Conservation (phyloP, 2,329 filamentous ascomycete species). For the Coniella lustricola region DNA sequence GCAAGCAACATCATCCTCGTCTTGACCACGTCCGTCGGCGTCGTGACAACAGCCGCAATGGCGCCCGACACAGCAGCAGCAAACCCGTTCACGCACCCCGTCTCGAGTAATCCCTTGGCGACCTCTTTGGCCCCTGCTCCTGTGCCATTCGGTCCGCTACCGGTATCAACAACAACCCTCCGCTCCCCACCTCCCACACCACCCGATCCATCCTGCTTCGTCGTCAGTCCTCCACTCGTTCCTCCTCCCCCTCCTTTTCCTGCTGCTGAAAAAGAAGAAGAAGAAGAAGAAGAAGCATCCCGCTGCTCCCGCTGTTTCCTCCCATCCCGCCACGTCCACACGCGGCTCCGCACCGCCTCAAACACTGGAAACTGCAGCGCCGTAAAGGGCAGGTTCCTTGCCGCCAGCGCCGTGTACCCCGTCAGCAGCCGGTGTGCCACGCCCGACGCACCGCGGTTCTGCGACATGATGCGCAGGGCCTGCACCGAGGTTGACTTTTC, state of each 20-base stretch:
- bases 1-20: constrained; percentile 79
- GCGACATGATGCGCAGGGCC: constrained; percentile 37
- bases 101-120: constrained; percentile 47
- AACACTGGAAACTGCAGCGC: constrained; percentile 85
- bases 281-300: no score
- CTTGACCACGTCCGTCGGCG: constrained; percentile 84
- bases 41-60: constrained; percentile 73
- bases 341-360: constrained; percentile 56
- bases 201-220: constrained; percentile 17
- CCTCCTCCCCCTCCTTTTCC: no score
- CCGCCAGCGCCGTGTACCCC: constrained; percentile 75
- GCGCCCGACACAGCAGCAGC: constrained; percentile 70
- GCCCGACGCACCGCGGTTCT: constrained; percentile 38
- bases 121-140: background rate
- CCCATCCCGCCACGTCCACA: constrained; percentile 34
- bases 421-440: constrained; percentile 51
- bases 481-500: constrained; percentile 36
- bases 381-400: constrained; percentile 80
- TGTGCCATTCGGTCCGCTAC: no score
- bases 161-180: no score
- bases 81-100: constrained; percentile 61
- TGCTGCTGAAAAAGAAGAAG: no score
- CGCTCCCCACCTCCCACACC: constrained; percentile 27
- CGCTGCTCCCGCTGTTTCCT: constrained; percentile 18
- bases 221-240: no score